Conservation (phyloP, 1,284 basidiomycete species). For the Naganishia sp. region DNA sequence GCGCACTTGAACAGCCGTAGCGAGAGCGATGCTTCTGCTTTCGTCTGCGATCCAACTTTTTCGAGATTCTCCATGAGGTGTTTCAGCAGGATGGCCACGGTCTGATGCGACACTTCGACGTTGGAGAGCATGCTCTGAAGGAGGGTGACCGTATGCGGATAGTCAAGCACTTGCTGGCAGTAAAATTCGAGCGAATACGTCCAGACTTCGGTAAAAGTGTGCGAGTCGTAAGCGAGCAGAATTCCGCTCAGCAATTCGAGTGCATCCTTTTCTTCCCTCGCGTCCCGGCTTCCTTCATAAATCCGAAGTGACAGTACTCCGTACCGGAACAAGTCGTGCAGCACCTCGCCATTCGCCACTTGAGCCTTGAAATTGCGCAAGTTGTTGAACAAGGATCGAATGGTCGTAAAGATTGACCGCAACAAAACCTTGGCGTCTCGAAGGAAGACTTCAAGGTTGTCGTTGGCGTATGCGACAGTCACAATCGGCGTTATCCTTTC, state of each 20-base stretch:
- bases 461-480: conserved; percentile 69
- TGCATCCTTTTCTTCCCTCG: conserved; percentile 79
- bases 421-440: conserved; percentile 82
- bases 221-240: conserved; percentile 77
- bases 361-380: conserved; percentile 80
- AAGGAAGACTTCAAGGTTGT: conserved; percentile 65
- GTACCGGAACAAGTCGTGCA: conserved; percentile 83
- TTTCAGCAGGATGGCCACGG: conserved; percentile 88
- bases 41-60: conserved; percentile 81
- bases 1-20: conserved; percentile 96
- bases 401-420: conserved; percentile 85
- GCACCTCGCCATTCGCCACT: conserved; percentile 71
- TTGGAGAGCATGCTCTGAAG: conserved; percentile 84
- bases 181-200: conserved; percentile 86
- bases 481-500: conserved; percentile 78
- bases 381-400: conserved; percentile 77
- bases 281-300: conserved; percentile 71
- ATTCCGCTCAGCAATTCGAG: conserved; percentile 82
- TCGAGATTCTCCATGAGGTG: conserved; percentile 83
- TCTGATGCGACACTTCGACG: conserved; percentile 79
- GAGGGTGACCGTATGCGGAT: conserved; percentile 78
- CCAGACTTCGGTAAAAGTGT: conserved; percentile 94
- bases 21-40: conserved; percentile 71
- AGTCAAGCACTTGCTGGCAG: conserved; percentile 73
- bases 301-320: conserved; percentile 82